These are phyloP conservation scores for Cyclotella sp. DNA, from an alignment of 108 stramenopile species.

Conservation along the genomic window DNA sequence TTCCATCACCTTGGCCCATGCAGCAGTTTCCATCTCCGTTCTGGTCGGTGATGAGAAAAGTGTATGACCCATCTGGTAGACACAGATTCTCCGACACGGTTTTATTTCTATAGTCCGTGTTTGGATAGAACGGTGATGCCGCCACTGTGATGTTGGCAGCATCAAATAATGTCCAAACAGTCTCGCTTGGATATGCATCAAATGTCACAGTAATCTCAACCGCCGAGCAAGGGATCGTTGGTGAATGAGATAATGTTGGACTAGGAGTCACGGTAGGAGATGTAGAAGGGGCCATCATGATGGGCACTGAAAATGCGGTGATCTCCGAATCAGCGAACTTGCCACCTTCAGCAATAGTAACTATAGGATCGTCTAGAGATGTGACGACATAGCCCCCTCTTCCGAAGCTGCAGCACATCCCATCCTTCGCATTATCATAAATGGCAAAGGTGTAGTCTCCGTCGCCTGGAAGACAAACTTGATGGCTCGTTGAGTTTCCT, in stretches of 20 bases:
- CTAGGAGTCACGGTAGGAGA: constrained; percentile 6
- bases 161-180: neutral
- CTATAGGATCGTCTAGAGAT: neutral
- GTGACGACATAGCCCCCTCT: constrained; percentile 10
- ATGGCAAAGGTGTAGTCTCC: constrained; percentile 20
- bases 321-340: constrained; percentile 2
- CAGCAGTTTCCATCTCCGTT: constrained; percentile 29
- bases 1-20: constrained; percentile 21
- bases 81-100: constrained; percentile 1
- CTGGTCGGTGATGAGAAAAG: constrained; percentile 15
- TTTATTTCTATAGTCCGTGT: neutral
- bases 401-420: constrained; percentile 24
- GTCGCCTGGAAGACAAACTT: constrained; percentile 25
- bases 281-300: neutral
- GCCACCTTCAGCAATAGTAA: constrained; percentile 13
- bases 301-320: constrained; percentile 15
- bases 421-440: constrained; percentile 2
- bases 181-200: constrained; percentile 24
- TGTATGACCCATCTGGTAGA: constrained; percentile 15
- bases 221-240: constrained; percentile 3
- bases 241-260: constrained; percentile 10
- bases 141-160: neutral
- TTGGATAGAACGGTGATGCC: constrained; percentile 12
- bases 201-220: constrained; percentile 14
- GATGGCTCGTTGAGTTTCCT: neutral